Evolutionary conservation across 2,329 filamentous ascomycete species (phyloP), one percentile per base, ranked within the genome.

Genomic region (Neofusicoccum laricinum): DNA sequence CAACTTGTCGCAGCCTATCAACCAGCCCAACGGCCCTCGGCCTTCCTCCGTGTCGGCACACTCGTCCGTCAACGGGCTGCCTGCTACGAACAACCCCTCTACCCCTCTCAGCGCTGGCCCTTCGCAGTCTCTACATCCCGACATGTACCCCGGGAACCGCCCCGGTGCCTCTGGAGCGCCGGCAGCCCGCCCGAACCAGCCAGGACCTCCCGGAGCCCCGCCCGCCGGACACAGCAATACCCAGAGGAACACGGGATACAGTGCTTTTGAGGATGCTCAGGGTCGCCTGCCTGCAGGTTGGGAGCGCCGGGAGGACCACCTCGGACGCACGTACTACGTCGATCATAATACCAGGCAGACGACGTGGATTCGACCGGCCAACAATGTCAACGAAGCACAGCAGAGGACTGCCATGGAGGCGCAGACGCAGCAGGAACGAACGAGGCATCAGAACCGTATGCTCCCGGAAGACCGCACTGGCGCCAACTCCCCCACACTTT

Each of bases 301-400:
- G 94, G 95, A 99, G 80, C 88, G 95, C 64, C 88, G 95, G 64
- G 94, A 98, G 77, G 95, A 99, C 76, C 95, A 97, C 70, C 79
- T 98, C 48, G 94, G 95, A 61, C 87, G 95, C 72, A 98, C 94
- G 21, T 99, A 99, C 76, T 99, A 98, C 75, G 95, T 99, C 61
- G 95, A 99, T 73, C 95, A 98, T 77, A 98, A 98, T 77, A 97
- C 93, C 6, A 86, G 95, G 71, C 94, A 95, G 63, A 99, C 95
- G 0, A 98, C 94, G 70, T 99, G 95, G 95, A 94, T 91, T 70
- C 85, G 95, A 66, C 95, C 95, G 7, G 90, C 92, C n/a, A 84
- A 85, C 43, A 88, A 88, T 66, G 90, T 89, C 71, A 93, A 89
- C 66, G 88, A 90, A 50, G 88, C 87, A 55, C 89, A 93, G 67